Evolutionary conservation across 345 rosid species (phyloP), one percentile per base, ranked within the genome.

Genomic region (Salix caprea): DNA sequence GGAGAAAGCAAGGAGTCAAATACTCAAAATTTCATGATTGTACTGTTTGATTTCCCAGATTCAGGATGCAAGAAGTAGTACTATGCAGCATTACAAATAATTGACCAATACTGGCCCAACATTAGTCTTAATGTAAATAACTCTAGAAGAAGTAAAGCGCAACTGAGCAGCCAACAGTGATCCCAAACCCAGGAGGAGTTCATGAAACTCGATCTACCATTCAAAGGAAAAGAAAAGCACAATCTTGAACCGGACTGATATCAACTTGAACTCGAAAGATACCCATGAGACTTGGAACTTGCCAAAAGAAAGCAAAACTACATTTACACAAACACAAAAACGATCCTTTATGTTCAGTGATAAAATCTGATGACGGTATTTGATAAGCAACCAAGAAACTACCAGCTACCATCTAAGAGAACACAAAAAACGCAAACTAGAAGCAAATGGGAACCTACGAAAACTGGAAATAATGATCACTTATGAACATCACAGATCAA

Each of bases 401-500:
- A 66, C 21, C 39, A 9, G 48, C 26, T 52, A 76, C 52, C 42
- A 52, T 71, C 56, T 66, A 72, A 69, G 52, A 36, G 65, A 56
- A 68, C 4, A 77, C 37, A 78, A 65, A 81, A 58, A 80, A 61
- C 67, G 54, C 15, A 23, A 71, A 71, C 69, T 48, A 46, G 12
- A 65, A 69, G 8, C 74, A 82, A 81, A 86, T 75, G 84, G 86
- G 76, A 73, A 76, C 67, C 48, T 62, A 65, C 12, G 73, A 46
- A 85, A 82, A 62, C 78, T 34, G 79, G 78, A 70, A 34, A 26
- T 9, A 21, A 7, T 13, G 28, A 40, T 65, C n/a, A 64, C 70
- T 46, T 24, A 54, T 10, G 62, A 23, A 23, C 73, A 70, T 60
- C n/a, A 14, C 9, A 18, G 78, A 81, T 74, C 79, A 79, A 68